Evolutionary conservation across 768 basidiomycete species (phyloP).

Genomic region (Agaricus blazei): DNA sequence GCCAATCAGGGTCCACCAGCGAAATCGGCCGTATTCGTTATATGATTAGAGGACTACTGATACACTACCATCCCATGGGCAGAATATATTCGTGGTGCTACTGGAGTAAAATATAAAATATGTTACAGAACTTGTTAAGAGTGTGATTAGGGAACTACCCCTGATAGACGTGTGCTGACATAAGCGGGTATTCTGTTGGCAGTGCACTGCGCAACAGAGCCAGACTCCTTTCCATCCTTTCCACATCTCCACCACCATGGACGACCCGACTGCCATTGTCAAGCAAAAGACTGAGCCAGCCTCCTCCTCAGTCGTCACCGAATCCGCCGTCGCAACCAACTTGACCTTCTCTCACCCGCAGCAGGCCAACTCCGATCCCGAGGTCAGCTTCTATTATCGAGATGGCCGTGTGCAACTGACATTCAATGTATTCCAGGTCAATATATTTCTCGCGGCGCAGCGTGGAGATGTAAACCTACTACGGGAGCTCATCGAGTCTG

Average conservation of each 20-base stretch:
- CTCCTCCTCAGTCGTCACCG: constrained; percentile 40
- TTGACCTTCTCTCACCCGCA: constrained; percentile 39
- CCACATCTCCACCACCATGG: constrained; percentile 22
- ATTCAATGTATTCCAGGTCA: constrained; percentile 32
- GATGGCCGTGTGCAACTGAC: background rate
- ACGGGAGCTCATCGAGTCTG: constrained; percentile 63
- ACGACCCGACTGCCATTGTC: constrained; percentile 29
- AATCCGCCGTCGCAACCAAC: constrained; percentile 41
- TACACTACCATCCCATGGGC: too few relatives aligned
- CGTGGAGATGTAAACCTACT: constrained; percentile 72
- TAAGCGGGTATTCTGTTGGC: constrained; percentile 4
- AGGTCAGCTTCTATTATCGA: constrained; percentile 22
- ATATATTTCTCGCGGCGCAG: constrained; percentile 83
- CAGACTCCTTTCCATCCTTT: background rate
- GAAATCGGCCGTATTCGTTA: too few relatives aligned
- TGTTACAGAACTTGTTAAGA: too few relatives aligned
- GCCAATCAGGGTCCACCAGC: too few relatives aligned
- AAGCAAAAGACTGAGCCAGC: constrained; percentile 47
- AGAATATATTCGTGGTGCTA: too few relatives aligned
- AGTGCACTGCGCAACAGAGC: background rate
- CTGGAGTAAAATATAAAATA: too few relatives aligned
- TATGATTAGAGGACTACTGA: too few relatives aligned
- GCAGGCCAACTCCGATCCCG: constrained; percentile 28
- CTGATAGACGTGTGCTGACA: background rate
- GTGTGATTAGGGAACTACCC: too few relatives aligned